Percentiles rank a stretch among this genome's conserved stretches.
Evolutionary conservation across 2,329 filamentous ascomycete species (phyloP).

Genomic region (Beauveria caledonica): DNA sequence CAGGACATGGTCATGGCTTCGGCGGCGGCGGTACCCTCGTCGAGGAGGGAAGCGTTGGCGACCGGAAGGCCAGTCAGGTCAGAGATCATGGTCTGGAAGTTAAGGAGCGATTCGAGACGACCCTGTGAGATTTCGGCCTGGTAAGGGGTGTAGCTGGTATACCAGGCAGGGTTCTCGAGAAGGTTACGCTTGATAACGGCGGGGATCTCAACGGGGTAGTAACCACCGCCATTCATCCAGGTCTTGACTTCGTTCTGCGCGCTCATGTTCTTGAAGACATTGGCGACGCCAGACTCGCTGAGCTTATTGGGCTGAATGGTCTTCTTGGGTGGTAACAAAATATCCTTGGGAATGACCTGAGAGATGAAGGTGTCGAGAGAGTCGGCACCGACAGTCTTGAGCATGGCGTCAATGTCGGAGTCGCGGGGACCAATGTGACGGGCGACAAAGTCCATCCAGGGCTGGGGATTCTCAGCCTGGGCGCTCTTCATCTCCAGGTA

Average conservation of each 20-base stretch:
- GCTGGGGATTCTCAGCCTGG: conserved; percentile 15
- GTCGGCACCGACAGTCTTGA: conserved; percentile 61
- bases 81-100: conserved; percentile 89
- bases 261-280: conserved; percentile 24
- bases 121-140: conserved; percentile 97
- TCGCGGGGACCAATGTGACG: conserved; percentile 82
- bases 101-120: conserved; percentile 81
- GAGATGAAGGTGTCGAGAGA: conserved; percentile 75
- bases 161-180: conserved; percentile 90
- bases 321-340: conserved; percentile 39
- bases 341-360: conserved; percentile 74
- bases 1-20: conserved; percentile 94
- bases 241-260: conserved; percentile 34
- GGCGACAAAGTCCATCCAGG: conserved; percentile 50
- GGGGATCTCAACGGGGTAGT: conserved; percentile 79
- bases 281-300: conserved; percentile 20
- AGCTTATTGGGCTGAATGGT: conserved; percentile 48
- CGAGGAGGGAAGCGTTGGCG: conserved; percentile 82
- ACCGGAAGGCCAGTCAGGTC: conserved; percentile 83
- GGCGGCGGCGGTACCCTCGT: conserved; percentile 85
- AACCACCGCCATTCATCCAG: conserved; percentile 80
- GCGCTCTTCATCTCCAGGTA: conserved; percentile 19
- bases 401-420: conserved; percentile 65
- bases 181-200: conserved; percentile 90
- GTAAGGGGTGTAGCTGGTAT: conserved; percentile 96